A percentile compares a stretch with the other conserved stretches of the same genome.
These are phyloP conservation scores for Tetracladium marchalianum DNA, from an alignment of 495 filamentous ascomycete genomes.

Conservation along the genomic window DNA sequence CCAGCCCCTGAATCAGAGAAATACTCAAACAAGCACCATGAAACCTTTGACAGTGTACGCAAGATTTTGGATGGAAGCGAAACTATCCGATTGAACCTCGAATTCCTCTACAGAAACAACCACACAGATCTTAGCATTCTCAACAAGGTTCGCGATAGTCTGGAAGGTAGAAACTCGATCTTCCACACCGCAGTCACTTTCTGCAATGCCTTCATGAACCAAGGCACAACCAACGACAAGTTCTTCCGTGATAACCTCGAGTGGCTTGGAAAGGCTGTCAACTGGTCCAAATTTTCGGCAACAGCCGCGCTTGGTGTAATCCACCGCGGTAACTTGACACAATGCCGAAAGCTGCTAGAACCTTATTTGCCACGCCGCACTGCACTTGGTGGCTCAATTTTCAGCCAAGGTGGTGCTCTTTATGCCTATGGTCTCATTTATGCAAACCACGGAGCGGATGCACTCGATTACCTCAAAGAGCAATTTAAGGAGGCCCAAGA, in stretches of 20 bases:
- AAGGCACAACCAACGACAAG: conserved; percentile 93
- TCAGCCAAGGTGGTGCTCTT: conserved; percentile 90
- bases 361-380: conserved; percentile 82
- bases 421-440: conserved; percentile 96
- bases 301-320: conserved; percentile 96
- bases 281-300: conserved; percentile 99
- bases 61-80: conserved; percentile 83
- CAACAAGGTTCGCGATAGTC: conserved; percentile 89
- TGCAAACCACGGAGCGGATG: conserved; percentile 91
- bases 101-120: conserved; percentile 94
- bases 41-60: conserved; percentile 69
- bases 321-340: conserved; percentile 85
- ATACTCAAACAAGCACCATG: conserved; percentile 36
- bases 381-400: conserved; percentile 65
- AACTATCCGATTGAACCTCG: conserved; percentile 84
- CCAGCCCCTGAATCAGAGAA: conserved; percentile 20
- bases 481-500: conserved; percentile 82
- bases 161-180: conserved; percentile 94
- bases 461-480: conserved; percentile 76
- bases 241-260: conserved; percentile 98
- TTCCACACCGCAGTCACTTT: conserved; percentile 97
- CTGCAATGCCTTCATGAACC: conserved; percentile 98
- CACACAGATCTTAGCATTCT: conserved; percentile 73
- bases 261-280: conserved; percentile 96
- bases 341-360: conserved; percentile 86